Base-by-base conservation (phyloP, 129 eudicot species). In the Apium graveolens region DNA sequence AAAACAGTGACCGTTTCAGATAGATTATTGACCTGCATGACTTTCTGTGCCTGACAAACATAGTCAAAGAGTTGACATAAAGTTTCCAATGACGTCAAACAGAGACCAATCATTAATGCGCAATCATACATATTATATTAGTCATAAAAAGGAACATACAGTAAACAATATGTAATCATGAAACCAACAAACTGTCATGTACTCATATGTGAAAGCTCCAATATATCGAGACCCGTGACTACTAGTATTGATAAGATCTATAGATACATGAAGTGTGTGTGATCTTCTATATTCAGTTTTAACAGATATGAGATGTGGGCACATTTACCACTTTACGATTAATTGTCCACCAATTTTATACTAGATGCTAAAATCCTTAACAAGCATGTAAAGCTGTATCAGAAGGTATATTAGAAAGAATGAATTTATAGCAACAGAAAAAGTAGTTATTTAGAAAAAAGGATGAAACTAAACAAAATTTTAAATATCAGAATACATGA, bases 11-110 rank as follows among this genome's bases (percentile, higher is more conserved):
- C 75, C 69, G 71, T 90, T 83, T 87, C 97, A 60, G 96, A 90
- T 53, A 95, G 84, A 76, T 90, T 95, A 86, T 95, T 92, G 77
- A 93, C 95, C 89, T 90, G 90, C 74, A 95, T 86, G 77, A 95
- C 89, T 87, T 95, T 96, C 74, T 79, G 86, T 84, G 99, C 99
- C 99, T 95, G 88, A 39, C 78, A 62, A 53, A 81, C 82, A 46
- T 68, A 27, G 10, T 66, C 72, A 66, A 32, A 31, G 16, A 71
- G 42, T 78, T 76, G 43, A 13, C 79, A 73, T 73, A 72, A 49
- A 20, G 37, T 76, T 70, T 81, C 37, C 70, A 76, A 39, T 24
- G 75, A 71, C 18, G 21, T 14, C 32, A 39, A 17, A 35, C 26
- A 70, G 24, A 6, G 57, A 49, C 24, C 57, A 17, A 17, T 49